phyloP scores from a whole-genome alignment of 2,329 filamentous ascomycete genomes.

The Botryosphaeria agaves region DNA sequence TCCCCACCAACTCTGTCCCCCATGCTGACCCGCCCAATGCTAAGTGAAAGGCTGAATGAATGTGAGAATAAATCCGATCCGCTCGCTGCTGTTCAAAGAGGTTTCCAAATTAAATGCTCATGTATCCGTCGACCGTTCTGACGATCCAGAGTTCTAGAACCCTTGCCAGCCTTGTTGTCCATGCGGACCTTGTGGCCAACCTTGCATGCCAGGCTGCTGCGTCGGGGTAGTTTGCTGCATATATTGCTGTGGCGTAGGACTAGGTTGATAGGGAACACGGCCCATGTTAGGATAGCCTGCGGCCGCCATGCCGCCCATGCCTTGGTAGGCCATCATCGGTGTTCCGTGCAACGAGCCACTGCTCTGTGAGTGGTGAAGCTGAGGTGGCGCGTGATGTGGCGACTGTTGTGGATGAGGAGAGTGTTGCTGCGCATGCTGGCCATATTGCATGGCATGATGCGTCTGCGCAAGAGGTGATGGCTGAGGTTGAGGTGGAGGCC shows the following conservation, averaged over 20 bases:
- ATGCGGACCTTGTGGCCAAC: conserved; percentile 24
- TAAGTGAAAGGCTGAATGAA: too few species aligned
- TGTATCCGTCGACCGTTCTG: too few species aligned
- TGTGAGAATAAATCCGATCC: too few species aligned
- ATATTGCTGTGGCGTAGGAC: conserved; percentile 28
- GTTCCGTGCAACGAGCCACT: conserved; percentile 23
- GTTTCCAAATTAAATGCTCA: too few species aligned
- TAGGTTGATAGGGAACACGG: conserved; percentile 30
- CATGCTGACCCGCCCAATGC: too few species aligned
- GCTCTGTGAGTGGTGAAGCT: conserved; percentile 26
- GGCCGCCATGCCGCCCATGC: conserved; percentile 25
- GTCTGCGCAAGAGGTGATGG: conserved; percentile 28
- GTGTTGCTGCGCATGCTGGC: conserved; percentile 18
- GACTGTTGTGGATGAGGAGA: conserved; percentile 25
- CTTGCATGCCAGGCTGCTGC: conserved; percentile 34
- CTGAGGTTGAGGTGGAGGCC: conserved; percentile 28
- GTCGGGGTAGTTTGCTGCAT: conserved; percentile 23
- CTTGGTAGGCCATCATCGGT: conserved; percentile 26
- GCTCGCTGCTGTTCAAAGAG: too few species aligned
- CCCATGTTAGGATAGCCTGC: conserved; percentile 27
- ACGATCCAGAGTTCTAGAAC: too few species aligned
- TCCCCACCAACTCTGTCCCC: too few species aligned
- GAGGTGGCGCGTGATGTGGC: conserved; percentile 30
- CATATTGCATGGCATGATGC: conserved; percentile 28
- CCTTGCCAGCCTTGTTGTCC: not conserved